These are phyloP conservation scores for Boletus patriciae DNA, from an alignment of 768 basidiomycete species.

Conservation along the genomic window DNA sequence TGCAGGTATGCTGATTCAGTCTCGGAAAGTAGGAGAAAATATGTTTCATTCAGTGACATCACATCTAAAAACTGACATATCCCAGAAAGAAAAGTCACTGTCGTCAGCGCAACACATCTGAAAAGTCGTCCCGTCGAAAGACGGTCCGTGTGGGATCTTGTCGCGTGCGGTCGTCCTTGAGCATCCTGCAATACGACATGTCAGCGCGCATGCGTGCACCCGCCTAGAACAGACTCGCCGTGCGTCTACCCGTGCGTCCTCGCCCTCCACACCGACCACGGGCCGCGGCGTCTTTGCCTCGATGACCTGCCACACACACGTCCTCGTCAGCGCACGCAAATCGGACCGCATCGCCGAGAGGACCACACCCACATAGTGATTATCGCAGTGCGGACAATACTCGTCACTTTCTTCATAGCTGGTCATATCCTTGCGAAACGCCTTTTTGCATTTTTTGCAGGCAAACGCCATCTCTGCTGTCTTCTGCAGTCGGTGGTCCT, in stretches of 20 bases:
- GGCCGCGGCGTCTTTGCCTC: conserved; percentile 91
- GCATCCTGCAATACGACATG: conserved; percentile 53
- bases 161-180: conserved; percentile 83
- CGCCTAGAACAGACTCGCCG: conserved; percentile 53
- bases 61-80: conserved; percentile 16
- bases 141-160: conserved; percentile 49
- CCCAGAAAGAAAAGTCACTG: conserved; percentile 10
- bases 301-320: conserved; percentile 58
- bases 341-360: background rate
- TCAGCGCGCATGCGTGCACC: background rate
- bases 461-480: conserved; percentile 83
- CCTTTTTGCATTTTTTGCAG: conserved; percentile 93
- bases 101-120: conserved; percentile 43
- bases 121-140: conserved; percentile 49
- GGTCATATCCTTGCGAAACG: conserved; percentile 93
- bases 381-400: conserved; percentile 97
- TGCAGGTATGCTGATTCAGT: conserved; percentile 26
- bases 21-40: conserved; percentile 18
- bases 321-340: background rate
- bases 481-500: conserved; percentile 69
- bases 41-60: conserved; percentile 22
- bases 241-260: conserved; percentile 84
- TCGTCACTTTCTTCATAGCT: conserved; percentile 95
- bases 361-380: conserved; percentile 80
- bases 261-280: conserved; percentile 83